Evolutionary conservation across 768 basidiomycete species (phyloP).

Genomic region (Hericium erinaceus): DNA sequence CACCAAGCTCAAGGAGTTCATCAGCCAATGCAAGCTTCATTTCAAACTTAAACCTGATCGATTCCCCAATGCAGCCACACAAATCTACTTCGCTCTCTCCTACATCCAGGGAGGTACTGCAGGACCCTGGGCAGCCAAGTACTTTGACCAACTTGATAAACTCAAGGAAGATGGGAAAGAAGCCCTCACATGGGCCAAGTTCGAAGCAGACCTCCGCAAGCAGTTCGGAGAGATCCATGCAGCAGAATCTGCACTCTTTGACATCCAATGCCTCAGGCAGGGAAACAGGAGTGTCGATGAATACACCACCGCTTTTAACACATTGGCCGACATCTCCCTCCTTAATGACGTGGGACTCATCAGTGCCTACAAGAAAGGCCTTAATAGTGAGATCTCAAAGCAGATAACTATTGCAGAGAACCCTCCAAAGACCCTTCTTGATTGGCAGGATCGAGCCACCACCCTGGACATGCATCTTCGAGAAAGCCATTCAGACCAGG

Average conservation of each 20-base stretch:
- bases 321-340: not conserved
- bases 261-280: not conserved
- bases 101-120: not conserved
- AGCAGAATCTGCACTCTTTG: not conserved
- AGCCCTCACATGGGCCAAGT: not conserved
- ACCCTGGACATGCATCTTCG: not conserved
- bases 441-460: not conserved
- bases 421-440: not conserved
- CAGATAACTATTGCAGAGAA: not conserved
- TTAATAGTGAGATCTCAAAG: not conserved
- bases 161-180: not conserved
- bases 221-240: not conserved
- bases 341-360: not conserved
- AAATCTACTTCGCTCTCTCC: not conserved
- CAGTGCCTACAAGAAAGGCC: not conserved
- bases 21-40: not conserved
- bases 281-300: not conserved
- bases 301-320: not conserved
- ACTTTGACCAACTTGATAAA: not conserved
- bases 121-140: not conserved
- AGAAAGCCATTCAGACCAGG: not conserved
- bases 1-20: not conserved
- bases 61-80: not conserved
- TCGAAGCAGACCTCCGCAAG: not conserved
- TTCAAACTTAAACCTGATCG: not conserved